Conservation (phyloP, 441 rosid genomes). For the Bocquillonia castaneifolia region DNA sequence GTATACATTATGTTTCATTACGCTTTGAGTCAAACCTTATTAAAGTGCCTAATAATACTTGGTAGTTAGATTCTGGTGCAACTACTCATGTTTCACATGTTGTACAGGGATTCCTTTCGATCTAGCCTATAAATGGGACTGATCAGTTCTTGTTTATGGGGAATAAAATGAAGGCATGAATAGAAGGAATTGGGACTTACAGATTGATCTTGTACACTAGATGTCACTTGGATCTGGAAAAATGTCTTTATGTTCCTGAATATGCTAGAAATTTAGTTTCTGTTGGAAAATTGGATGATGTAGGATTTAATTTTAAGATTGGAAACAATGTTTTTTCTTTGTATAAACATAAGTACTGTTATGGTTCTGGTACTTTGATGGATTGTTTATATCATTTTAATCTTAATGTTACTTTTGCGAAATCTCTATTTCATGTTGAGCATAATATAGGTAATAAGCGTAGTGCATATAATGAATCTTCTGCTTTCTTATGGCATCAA, state of each 20-base stretch:
- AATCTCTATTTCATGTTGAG: neutral
- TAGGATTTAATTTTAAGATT: neutral
- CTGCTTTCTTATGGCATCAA: neutral
- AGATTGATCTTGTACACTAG: slow-evolving; percentile 3
- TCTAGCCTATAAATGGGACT: neutral
- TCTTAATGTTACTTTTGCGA: neutral
- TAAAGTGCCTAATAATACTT: slow-evolving; percentile 15
- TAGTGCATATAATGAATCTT: neutral
- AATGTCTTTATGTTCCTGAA: neutral
- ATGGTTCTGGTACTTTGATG: neutral
- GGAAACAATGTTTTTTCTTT: neutral
- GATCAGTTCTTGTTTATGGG: slow-evolving; percentile 2
- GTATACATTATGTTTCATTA: too few relatives aligned
- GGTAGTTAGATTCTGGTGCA: slow-evolving; percentile 2
- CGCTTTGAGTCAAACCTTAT: slow-evolving; percentile 13
- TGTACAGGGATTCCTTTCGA: neutral
- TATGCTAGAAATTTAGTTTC: slow-evolving; percentile 8
- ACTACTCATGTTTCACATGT: slow-evolving; percentile 14
- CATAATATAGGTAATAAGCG: too few relatives aligned
- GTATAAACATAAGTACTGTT: too few relatives aligned
- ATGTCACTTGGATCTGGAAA: too few relatives aligned
- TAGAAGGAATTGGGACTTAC: neutral
- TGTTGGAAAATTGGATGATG: neutral
- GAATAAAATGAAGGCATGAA: neutral
- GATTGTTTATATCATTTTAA: neutral